Conservation (phyloP, 2,329 filamentous ascomycete genomes). For the Massarina eburnea region DNA sequence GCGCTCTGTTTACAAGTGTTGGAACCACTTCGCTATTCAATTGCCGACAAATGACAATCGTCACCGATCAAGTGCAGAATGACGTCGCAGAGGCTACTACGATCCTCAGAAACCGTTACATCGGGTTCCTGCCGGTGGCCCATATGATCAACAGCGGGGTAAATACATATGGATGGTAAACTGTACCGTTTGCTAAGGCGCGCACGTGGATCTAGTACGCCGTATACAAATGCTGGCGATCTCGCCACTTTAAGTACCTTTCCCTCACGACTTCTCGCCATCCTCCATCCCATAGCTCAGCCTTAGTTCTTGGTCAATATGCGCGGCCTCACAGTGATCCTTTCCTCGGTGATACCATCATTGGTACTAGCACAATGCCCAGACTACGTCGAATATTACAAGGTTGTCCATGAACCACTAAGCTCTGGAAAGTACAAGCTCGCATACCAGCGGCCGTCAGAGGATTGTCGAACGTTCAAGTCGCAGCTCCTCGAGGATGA, state of each 20-base stretch:
- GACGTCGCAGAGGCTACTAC: constrained; percentile 19
- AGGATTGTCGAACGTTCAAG: constrained; percentile 51
- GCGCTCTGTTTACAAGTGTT: not conserved
- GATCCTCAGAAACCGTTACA: constrained; percentile 25
- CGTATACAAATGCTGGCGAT: constrained; percentile 10
- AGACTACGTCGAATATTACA: constrained; percentile 48
- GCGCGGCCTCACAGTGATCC: constrained; percentile 20
- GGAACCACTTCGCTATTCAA: not conserved
- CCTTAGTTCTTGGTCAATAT: constrained; percentile 18
- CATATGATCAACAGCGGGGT: constrained; percentile 37
- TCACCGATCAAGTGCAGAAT: constrained; percentile 12
- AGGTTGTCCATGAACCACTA: constrained; percentile 45
- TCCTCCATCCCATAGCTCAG: not conserved
- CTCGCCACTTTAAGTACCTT: constrained; percentile 9
- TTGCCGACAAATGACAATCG: not conserved
- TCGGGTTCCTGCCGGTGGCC: constrained; percentile 16
- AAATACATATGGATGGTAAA: constrained; percentile 17
- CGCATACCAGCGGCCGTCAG: constrained; percentile 47
- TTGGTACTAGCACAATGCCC: constrained; percentile 43
- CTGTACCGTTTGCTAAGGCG: no score
- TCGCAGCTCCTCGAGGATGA: constrained; percentile 47
- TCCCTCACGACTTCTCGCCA: not conserved
- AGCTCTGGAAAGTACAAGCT: constrained; percentile 49
- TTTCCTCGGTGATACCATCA: constrained; percentile 19
- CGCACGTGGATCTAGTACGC: constrained; percentile 5